Conservation (phyloP, 495 filamentous ascomycete species). For the Lineolata rhizophorae region DNA sequence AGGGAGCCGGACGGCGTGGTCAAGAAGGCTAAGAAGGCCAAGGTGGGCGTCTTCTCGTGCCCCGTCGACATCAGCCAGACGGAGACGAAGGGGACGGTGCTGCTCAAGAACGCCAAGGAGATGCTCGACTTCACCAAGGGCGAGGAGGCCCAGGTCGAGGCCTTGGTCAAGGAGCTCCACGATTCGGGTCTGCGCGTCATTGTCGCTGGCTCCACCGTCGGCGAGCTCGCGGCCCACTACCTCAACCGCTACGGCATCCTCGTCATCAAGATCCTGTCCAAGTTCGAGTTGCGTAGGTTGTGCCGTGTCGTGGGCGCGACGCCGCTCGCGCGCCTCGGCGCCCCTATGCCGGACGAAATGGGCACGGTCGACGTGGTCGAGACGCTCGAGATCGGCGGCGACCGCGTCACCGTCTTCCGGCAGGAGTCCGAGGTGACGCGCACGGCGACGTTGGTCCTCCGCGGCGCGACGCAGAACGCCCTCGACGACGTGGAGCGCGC, state of each 20-base stretch:
- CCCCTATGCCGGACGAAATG: conserved; percentile 99
- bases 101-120: conserved; percentile 91
- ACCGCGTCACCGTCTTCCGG: conserved; percentile 94
- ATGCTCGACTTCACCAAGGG: conserved; percentile 97
- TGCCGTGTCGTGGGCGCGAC: conserved; percentile 95
- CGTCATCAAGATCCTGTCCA: conserved; percentile 92
- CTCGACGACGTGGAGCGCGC: conserved; percentile 94
- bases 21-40: conserved; percentile 79
- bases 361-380: conserved; percentile 86
- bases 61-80: conserved; percentile 90
- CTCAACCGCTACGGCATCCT: conserved; percentile 92
- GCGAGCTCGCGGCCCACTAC: conserved; percentile 92
- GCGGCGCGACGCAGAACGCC: conserved; percentile 93
- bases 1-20: conserved; percentile 67
- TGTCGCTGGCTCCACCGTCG: conserved; percentile 73
- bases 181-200: conserved; percentile 86
- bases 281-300: conserved; percentile 83
- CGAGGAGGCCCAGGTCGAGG: conserved; percentile 80
- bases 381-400: conserved; percentile 94
- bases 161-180: conserved; percentile 79
- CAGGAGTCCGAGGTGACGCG: conserved; percentile 85
- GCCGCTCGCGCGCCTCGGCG: conserved; percentile 81
- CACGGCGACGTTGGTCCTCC: conserved; percentile 85
- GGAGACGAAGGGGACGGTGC: conserved; percentile 99
- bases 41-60: conserved; percentile 93